These are phyloP conservation scores for Schrenkiella parvula DNA, from an alignment of 345 rosid genomes.

Conservation along the genomic window DNA sequence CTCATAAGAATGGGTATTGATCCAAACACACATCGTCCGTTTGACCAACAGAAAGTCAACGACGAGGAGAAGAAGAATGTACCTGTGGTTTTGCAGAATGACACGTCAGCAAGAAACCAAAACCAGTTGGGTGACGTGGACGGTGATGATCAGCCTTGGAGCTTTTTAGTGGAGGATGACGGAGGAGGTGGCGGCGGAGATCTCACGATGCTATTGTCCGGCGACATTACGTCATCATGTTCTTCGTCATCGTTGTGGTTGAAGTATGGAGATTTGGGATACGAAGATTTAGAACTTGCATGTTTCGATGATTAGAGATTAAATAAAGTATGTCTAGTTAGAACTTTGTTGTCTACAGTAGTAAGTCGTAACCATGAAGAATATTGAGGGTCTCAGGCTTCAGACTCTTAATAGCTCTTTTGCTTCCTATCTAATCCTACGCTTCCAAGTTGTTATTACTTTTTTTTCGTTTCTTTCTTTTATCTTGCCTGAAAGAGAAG, in stretches of 20 bases:
- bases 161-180: constrained; percentile 31
- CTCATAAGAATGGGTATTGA: constrained; percentile 74
- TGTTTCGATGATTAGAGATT: constrained; percentile 37
- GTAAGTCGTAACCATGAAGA: background rate
- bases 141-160: constrained; percentile 43
- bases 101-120: background rate
- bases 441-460: constrained; percentile 13
- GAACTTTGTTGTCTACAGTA: too few relatives aligned
- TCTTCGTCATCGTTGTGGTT: constrained; percentile 44
- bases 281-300: constrained; percentile 40
- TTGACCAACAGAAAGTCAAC: constrained; percentile 22
- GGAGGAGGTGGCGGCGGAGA: constrained; percentile 23
- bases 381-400: background rate
- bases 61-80: background rate
- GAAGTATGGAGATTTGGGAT: constrained; percentile 37
- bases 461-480: background rate
- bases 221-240: constrained; percentile 24
- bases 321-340: background rate
- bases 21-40: constrained; percentile 50
- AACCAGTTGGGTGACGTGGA: constrained; percentile 20
- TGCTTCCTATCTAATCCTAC: constrained; percentile 31
- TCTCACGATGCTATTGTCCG: constrained; percentile 40
- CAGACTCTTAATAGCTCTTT: constrained; percentile 2
- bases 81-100: background rate
- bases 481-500: background rate